phyloP scores from a whole-genome alignment of 768 basidiomycete species.

The Heimioporus sp. region DNA sequence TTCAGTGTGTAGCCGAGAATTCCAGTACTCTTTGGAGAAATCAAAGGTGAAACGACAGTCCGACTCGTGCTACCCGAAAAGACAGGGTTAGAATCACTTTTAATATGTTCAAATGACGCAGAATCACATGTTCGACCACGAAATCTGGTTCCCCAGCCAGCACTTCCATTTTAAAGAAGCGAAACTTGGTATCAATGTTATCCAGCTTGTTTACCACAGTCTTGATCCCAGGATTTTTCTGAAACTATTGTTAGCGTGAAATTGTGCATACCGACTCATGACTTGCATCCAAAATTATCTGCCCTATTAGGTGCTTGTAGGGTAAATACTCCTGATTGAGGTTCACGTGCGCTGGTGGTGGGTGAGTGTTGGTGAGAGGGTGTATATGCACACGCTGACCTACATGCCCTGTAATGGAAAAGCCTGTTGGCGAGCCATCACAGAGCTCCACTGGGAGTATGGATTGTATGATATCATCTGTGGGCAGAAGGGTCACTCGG shows the following conservation, averaged over 20 bases:
- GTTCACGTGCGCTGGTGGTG: conserved; percentile 78
- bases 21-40: conserved; percentile 97
- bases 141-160: conserved; percentile 89
- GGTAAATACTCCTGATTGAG: conserved; percentile 88
- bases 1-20: conserved; percentile 90
- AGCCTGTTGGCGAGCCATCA: conserved; percentile 81
- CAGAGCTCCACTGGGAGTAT: conserved; percentile 78
- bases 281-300: conserved; percentile 87
- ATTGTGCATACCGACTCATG: neutral
- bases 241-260: conserved; percentile 7
- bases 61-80: conserved; percentile 64
- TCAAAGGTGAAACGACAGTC: conserved; percentile 90
- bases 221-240: conserved; percentile 84
- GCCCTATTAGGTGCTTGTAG: conserved; percentile 87
- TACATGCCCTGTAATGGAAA: conserved; percentile 88
- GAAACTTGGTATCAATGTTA: conserved; percentile 79
- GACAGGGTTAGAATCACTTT: neutral
- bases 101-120: neutral
- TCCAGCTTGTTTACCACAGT: conserved; percentile 97
- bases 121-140: conserved; percentile 79
- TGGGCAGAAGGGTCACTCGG: conserved; percentile 1
- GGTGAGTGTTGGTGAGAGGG: conserved; percentile 2
- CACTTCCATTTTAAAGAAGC: conserved; percentile 96
- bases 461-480: conserved; percentile 82
- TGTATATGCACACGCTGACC: conserved; percentile 48